Evolutionary conservation across 2,329 filamentous ascomycete genomes (phyloP).

Genomic region (Stachybotrys echinatus): DNA sequence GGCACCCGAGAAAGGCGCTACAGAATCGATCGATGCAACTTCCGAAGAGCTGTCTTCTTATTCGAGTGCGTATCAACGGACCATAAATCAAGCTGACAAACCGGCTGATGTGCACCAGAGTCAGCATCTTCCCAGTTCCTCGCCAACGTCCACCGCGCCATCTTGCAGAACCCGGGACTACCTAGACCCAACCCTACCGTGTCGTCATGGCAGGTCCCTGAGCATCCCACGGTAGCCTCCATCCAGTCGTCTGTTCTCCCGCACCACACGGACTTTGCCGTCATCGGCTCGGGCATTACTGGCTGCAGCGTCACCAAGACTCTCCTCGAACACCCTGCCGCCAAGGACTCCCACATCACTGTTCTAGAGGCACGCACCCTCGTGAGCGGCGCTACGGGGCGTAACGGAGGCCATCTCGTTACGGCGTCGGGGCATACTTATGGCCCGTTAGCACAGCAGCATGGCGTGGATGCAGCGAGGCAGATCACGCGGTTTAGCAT

Average conservation of each 20-base stretch:
- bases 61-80: neutral
- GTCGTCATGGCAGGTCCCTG: slow-evolving; percentile 18
- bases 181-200: slow-evolving; percentile 16
- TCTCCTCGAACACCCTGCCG: slow-evolving; percentile 12
- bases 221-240: slow-evolving; percentile 13
- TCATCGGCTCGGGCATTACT: slow-evolving; percentile 25
- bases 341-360: slow-evolving; percentile 6
- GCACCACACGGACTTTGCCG: slow-evolving; percentile 12
- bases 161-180: slow-evolving; percentile 14
- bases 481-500: slow-evolving; percentile 37
- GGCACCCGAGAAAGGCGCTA: neutral
- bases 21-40: neutral
- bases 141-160: slow-evolving; percentile 3
- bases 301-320: slow-evolving; percentile 19
- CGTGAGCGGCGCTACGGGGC: slow-evolving; percentile 22
- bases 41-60: neutral
- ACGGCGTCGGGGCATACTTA: slow-evolving; percentile 32
- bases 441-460: slow-evolving; percentile 16
- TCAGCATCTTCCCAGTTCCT: slow-evolving; percentile 3
- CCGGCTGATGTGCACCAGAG: neutral
- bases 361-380: slow-evolving; percentile 21
- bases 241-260: slow-evolving; percentile 15
- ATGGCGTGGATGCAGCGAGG: slow-evolving; percentile 29
- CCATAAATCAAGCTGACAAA: neutral
- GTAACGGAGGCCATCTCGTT: slow-evolving; percentile 21